Conservation (phyloP, 192 early-diverging fungal genomes). For the Cetraspora pellucida region DNA sequence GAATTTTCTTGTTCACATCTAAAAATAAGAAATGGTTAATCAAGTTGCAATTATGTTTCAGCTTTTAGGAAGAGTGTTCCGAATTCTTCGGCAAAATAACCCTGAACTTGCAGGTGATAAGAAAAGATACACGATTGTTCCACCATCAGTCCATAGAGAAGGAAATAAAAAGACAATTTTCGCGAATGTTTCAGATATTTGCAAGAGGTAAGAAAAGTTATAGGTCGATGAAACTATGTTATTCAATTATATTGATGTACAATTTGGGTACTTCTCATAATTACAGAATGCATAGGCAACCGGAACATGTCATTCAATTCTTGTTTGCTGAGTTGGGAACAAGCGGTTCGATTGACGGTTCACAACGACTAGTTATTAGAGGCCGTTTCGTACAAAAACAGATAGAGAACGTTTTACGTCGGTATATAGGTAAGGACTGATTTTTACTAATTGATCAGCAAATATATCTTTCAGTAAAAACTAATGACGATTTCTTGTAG, state of each 20-base stretch:
- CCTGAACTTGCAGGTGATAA: slow-evolving; percentile 91
- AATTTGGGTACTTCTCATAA: neutral
- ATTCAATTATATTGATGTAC: no score
- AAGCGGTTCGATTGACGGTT: slow-evolving; percentile 92
- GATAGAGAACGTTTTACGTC: slow-evolving; percentile 96
- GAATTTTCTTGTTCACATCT: neutral
- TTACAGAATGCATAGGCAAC: slow-evolving; percentile 84
- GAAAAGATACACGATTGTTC: slow-evolving; percentile 91
- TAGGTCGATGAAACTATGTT: neutral
- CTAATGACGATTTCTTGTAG: slow-evolving; percentile 37
- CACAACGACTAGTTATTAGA: slow-evolving; percentile 91
- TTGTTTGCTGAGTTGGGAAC: slow-evolving; percentile 99
- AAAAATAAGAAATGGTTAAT: neutral
- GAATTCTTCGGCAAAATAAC: slow-evolving; percentile 90
- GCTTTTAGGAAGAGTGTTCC: slow-evolving; percentile 89
- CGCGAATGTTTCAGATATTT: slow-evolving; percentile 95
- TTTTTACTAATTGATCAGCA: neutral
- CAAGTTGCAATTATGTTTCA: slow-evolving; percentile 38
- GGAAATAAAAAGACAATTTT: slow-evolving; percentile 96
- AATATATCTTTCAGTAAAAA: neutral
- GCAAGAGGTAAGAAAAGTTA: slow-evolving; percentile 62
- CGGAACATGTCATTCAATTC: slow-evolving; percentile 97
- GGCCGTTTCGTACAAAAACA: slow-evolving; percentile 99
- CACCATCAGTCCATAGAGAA: slow-evolving; percentile 88
- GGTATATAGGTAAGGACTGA: slow-evolving; percentile 78